A percentile compares a stretch with the other conserved stretches of the same genome.
These are phyloP conservation scores for Fistulifera pelliculosa DNA, from an alignment of 108 stramenopile species.

Conservation along the genomic window DNA sequence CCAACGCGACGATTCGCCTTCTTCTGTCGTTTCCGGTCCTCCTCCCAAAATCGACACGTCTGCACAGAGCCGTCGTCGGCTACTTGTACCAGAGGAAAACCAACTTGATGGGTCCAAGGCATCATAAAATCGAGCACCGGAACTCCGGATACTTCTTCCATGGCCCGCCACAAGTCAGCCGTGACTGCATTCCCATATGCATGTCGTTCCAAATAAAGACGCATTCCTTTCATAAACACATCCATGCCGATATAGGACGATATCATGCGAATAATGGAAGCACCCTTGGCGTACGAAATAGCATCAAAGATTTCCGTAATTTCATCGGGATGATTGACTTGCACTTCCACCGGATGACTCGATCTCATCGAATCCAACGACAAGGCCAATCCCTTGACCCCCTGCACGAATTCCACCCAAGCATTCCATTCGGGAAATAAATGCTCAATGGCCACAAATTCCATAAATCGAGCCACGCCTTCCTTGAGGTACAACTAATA, in stretches of 20 bases:
- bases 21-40: background rate
- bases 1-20: constrained; percentile 1
- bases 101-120: constrained; percentile 30
- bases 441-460: constrained; percentile 28
- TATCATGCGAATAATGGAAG: constrained; percentile 33
- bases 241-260: constrained; percentile 20
- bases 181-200: constrained; percentile 24
- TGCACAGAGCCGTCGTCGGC: constrained; percentile 14
- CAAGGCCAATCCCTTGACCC: constrained; percentile 43
- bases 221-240: constrained; percentile 28
- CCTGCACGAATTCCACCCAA: constrained; percentile 54
- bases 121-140: constrained; percentile 15
- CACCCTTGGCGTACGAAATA: constrained; percentile 68
- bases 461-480: constrained; percentile 53
- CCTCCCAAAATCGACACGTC: background rate
- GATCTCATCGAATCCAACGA: constrained; percentile 45
- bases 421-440: constrained; percentile 60
- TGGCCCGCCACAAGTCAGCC: constrained; percentile 37
- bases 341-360: constrained; percentile 49
- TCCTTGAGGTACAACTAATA: constrained; percentile 52
- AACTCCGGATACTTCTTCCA: constrained; percentile 36
- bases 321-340: constrained; percentile 46
- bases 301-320: constrained; percentile 69
- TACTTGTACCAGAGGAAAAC: constrained; percentile 43
- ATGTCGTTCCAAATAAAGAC: constrained; percentile 16